Percentiles rank a stretch among this genome's conserved stretches.
Evolutionary conservation across 805 yeast species (phyloP).

Genomic region (Yamadazyma phyllophila): DNA sequence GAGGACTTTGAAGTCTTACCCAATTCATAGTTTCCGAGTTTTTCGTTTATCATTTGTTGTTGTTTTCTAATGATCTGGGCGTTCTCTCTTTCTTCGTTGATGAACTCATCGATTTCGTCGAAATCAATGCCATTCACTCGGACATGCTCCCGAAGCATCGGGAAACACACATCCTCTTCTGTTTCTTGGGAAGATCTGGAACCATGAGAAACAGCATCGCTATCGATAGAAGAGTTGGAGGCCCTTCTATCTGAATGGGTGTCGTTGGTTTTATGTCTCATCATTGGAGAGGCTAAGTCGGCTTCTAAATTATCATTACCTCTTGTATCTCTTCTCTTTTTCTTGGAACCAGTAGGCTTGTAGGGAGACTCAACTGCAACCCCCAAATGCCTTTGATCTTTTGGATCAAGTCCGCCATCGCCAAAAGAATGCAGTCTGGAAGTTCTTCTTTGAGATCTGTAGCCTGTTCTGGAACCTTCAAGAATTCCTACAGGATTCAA

Average conservation of each 20-base stretch:
- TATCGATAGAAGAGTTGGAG: conserved; percentile 45
- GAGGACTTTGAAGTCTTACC: conserved; percentile 5
- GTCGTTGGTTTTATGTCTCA: conserved; percentile 24
- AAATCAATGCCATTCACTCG: conserved; percentile 80
- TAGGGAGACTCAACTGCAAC: conserved; percentile 1
- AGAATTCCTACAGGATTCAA: conserved; percentile 10
- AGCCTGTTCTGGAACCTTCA: conserved; percentile 5
- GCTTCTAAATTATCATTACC: conserved; percentile 20
- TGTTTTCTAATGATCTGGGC: conserved; percentile 24
- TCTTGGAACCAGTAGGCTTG: conserved; percentile 7
- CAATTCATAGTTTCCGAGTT: neutral
- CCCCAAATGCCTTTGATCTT: conserved; percentile 15
- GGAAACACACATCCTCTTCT: conserved; percentile 97
- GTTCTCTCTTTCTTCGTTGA: conserved; percentile 57
- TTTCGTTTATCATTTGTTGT: conserved; percentile 24
- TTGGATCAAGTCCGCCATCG: conserved; percentile 16
- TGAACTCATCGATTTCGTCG: conserved; percentile 83
- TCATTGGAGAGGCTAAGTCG: conserved; percentile 29
- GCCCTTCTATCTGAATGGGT: conserved; percentile 29
- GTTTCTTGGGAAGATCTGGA: conserved; percentile 84
- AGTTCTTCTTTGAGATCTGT: conserved; percentile 10
- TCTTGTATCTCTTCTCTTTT: conserved; percentile 12
- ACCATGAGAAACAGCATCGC: conserved; percentile 69
- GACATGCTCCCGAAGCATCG: conserved; percentile 68
- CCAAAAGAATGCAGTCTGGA: conserved; percentile 12